Evolutionary conservation across 2,329 filamentous ascomycete species (phyloP).

Genomic region (Cercospora sojina): DNA sequence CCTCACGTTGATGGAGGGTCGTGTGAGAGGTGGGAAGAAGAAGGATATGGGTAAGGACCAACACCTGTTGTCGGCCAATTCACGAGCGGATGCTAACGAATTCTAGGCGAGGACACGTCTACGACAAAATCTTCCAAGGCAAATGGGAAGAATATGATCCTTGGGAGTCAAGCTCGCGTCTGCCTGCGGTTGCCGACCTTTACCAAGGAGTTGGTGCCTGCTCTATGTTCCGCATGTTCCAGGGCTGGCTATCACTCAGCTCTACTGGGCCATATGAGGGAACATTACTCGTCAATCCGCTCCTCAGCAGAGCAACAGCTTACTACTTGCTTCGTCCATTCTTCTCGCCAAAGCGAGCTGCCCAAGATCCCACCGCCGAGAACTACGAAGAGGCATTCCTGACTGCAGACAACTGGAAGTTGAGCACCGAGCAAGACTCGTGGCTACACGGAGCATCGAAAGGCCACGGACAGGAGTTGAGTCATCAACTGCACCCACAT

Average conservation of each 20-base stretch:
- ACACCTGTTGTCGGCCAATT: not conserved
- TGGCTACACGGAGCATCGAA: slow-evolving; percentile 69
- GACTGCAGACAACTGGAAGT: slow-evolving; percentile 60
- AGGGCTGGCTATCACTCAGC: slow-evolving; percentile 85
- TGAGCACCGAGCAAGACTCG: slow-evolving; percentile 54
- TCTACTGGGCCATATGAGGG: slow-evolving; percentile 71
- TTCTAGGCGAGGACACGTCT: slow-evolving; percentile 58
- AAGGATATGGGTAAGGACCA: slow-evolving; percentile 54
- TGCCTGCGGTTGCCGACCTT: slow-evolving; percentile 68
- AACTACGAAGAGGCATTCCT: slow-evolving; percentile 48
- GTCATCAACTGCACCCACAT: slow-evolving; percentile 65
- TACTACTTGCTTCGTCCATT: slow-evolving; percentile 84
- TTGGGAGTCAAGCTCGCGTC: slow-evolving; percentile 71
- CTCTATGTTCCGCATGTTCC: slow-evolving; percentile 82
- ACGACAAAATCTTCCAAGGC: slow-evolving; percentile 70
- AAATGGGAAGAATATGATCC: slow-evolving; percentile 79
- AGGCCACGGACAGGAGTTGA: slow-evolving; percentile 69
- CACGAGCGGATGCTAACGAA: not conserved
- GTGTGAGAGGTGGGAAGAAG: slow-evolving; percentile 55
- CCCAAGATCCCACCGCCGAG: slow-evolving; percentile 36
- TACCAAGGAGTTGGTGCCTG: slow-evolving; percentile 81
- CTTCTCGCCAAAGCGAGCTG: slow-evolving; percentile 58
- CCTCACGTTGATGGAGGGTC: slow-evolving; percentile 58
- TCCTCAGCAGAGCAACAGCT: slow-evolving; percentile 70
- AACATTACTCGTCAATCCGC: slow-evolving; percentile 77